Base-by-base conservation (phyloP, 106 monocot genomes). In the Dendrobium huoshanense region DNA sequence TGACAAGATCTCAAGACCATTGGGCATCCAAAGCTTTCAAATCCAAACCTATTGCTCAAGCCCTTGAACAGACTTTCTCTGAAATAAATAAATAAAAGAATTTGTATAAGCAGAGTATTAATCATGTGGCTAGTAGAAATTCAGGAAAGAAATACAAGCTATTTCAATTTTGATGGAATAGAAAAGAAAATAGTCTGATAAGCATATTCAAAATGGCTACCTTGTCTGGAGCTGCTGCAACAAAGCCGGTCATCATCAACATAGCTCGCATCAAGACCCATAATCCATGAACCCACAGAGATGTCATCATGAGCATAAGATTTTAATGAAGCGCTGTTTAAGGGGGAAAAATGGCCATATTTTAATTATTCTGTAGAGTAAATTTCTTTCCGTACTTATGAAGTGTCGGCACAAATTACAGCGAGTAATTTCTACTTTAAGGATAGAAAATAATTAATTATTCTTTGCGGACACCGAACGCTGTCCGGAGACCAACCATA, bases 251-350 rank as follows among this genome's bases (percentile, higher is more conserved):
- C 93, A 84, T 99, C 93, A 79, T 99, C 99, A 27, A 95, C 88
- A 79, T 93, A 90, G 10, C 88, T 89, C 67, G 95, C 81, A 61
- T 93, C 86, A 29, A 99, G 81, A 27, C 99, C 99, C 88, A 99
- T 93, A 88, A 99, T 95, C 99, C 99, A 95, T 44, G 99, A 99
- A 78, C 95, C 99, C 22, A 95, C 90, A 19, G 99, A 93, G 76
- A 77, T 85, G 67, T 99, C 95, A 58, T 99, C 93, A 81, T 93
- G 89, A 15, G 99, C 91, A 82, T 91, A 99, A 27, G 93, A 91
- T 75, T 89, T 83, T 16, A 99, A 79, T 37, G 99, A 95, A 79
- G 90, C 95, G 86, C 99, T 99, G 85, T 55, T 82, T 47, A 55
- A 79, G 47, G 9, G 48, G 3, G 41, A 79, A 78, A 61, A 20